These are phyloP conservation scores for Termitomyces sp. DNA, from an alignment of 768 basidiomycete species.

Conservation along the genomic window DNA sequence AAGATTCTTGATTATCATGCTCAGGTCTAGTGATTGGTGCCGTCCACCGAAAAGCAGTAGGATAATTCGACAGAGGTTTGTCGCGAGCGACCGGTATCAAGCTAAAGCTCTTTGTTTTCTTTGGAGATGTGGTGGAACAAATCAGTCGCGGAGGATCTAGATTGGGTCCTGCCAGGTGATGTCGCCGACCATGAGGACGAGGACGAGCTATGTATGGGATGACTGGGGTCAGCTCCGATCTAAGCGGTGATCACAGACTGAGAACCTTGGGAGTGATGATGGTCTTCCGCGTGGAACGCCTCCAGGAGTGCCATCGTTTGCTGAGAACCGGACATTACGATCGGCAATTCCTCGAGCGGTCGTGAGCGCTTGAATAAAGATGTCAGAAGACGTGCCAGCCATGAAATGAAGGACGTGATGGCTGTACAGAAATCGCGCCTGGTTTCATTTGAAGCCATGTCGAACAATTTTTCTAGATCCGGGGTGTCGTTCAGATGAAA, in stretches of 20 bases:
- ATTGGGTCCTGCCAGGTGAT: neutral
- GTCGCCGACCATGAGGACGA: neutral
- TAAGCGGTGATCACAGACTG: neutral
- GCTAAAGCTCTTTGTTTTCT: neutral
- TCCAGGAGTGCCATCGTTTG: constrained; percentile 9
- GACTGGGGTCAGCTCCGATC: neutral
- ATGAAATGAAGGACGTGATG: constrained; percentile 11
- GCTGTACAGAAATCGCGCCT: neutral
- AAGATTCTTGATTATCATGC: neutral
- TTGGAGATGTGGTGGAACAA: neutral
- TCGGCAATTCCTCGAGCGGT: constrained; percentile 8
- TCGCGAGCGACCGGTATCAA: neutral
- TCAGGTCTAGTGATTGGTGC: neutral
- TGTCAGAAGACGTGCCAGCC: constrained; percentile 4
- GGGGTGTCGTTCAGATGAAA: neutral
- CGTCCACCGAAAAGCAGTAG: constrained; percentile 3
- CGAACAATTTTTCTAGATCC: neutral
- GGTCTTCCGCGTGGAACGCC: constrained; percentile 1
- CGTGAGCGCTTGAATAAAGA: constrained; percentile 1
- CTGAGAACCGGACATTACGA: constrained; percentile 5
- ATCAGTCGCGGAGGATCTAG: neutral
- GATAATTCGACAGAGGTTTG: constrained; percentile 4
- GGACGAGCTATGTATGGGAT: neutral
- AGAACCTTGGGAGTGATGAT: constrained; percentile 5
- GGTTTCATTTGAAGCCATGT: constrained; percentile 6